Evolutionary conservation across 2,329 filamentous ascomycete species (phyloP).

Genomic region (Macroventuria anomochaeta): DNA sequence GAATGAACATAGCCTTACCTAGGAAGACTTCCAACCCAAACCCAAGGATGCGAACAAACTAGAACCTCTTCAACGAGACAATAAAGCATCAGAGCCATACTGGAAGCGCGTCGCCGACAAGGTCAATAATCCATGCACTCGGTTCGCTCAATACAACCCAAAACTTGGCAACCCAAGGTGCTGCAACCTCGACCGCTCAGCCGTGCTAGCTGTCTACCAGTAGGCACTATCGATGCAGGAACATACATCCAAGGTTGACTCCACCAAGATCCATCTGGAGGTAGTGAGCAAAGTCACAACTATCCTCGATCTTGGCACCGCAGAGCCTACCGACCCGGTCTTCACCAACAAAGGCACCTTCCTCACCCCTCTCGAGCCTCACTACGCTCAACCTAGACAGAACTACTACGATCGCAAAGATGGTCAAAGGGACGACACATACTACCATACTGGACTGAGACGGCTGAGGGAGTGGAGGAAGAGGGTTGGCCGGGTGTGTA

Average conservation of each 20-base stretch:
- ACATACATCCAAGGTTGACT: neutral
- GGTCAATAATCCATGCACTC: neutral
- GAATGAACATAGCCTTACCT: neutral
- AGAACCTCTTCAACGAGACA: neutral
- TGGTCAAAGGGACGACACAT: neutral
- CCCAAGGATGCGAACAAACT: neutral
- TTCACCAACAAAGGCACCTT: constrained; percentile 7
- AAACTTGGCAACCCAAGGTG: neutral
- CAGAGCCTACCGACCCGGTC: constrained; percentile 11
- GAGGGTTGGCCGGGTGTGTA: constrained; percentile 23
- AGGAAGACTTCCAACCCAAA: neutral
- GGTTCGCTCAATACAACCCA: constrained; percentile 1
- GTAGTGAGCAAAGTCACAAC: constrained; percentile 11
- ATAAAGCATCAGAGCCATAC: neutral
- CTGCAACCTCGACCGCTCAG: constrained; percentile 9
- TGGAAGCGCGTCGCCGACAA: neutral
- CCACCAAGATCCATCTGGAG: constrained; percentile 11
- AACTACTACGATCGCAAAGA: constrained; percentile 5
- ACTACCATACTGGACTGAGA: neutral
- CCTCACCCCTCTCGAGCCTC: constrained; percentile 21
- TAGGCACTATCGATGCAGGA: constrained; percentile 9
- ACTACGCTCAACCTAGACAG: constrained; percentile 26
- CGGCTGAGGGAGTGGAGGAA: constrained; percentile 26
- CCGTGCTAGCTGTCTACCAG: constrained; percentile 17
- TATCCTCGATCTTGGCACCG: constrained; percentile 12